Evolutionary conservation across 208 protist genomes (phyloP).

Genomic region (Balamuthia mandrillaris): DNA sequence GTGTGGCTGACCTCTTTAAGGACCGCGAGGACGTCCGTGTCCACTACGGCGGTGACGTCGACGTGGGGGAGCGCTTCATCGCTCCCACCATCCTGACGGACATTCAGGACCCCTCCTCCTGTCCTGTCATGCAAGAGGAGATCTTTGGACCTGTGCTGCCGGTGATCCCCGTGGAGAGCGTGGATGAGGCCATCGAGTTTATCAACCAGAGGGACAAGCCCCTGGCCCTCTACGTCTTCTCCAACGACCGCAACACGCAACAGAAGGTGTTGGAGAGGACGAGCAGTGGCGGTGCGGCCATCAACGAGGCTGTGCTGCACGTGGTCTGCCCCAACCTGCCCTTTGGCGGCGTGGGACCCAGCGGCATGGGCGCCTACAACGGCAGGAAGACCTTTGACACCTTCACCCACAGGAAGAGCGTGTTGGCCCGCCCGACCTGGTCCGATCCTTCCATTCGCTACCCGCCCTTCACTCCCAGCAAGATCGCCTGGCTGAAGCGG

Average conservation of each 20-base stretch:
- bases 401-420: constrained; percentile 31
- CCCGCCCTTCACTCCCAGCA: constrained; percentile 41
- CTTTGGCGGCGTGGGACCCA: constrained; percentile 81
- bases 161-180: constrained; percentile 63
- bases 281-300: constrained; percentile 31
- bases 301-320: constrained; percentile 60
- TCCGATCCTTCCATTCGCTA: constrained; percentile 22
- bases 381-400: constrained; percentile 60
- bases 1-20: constrained; percentile 45
- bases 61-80: constrained; percentile 69
- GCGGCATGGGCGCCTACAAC: constrained; percentile 83
- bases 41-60: constrained; percentile 73
- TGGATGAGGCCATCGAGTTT: constrained; percentile 71
- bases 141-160: constrained; percentile 90
- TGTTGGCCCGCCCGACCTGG: constrained; percentile 18
- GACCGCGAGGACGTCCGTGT: constrained; percentile 58
- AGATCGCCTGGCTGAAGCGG: constrained; percentile 20
- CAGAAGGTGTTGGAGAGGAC: constrained; percentile 50
- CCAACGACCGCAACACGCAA: constrained; percentile 53
- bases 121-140: constrained; percentile 69
- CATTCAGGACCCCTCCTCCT: constrained; percentile 19
- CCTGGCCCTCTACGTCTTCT: constrained; percentile 86
- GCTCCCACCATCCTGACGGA: constrained; percentile 80
- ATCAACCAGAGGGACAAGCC: constrained; percentile 73
- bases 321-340: constrained; percentile 64